Evolutionary conservation across 306 rosid species (phyloP).

Genomic region (Inga oerstediana): DNA sequence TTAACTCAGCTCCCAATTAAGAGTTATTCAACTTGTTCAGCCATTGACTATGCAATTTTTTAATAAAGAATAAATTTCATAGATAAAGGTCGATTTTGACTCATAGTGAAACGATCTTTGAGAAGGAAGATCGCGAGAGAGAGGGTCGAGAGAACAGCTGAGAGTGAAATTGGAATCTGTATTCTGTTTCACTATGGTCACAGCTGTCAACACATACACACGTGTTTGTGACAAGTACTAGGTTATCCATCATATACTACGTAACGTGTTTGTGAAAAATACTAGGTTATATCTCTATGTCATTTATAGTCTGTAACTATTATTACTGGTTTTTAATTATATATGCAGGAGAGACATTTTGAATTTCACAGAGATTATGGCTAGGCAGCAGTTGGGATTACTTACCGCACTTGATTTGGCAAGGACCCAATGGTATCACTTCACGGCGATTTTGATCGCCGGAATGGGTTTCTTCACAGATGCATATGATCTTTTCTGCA

Average conservation of each 20-base stretch:
- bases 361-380: constrained; percentile 40
- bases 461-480: constrained; percentile 98
- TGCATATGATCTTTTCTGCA: constrained; percentile 89
- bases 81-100: too few species aligned
- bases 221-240: background rate
- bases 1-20: background rate
- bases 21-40: constrained; percentile 30
- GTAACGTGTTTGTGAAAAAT: background rate
- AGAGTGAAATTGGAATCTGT: too few species aligned
- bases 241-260: too few species aligned
- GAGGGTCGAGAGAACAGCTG: too few species aligned
- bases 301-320: background rate
- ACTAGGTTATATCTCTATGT: background rate
- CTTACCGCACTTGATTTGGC: constrained; percentile 83
- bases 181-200: too few species aligned
- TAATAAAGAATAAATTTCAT: background rate
- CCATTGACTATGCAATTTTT: constrained; percentile 28
- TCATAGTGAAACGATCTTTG: too few species aligned
- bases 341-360: constrained; percentile 31
- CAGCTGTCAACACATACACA: too few species aligned
- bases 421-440: constrained; percentile 85
- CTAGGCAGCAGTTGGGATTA: constrained; percentile 54
- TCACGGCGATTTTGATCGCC: constrained; percentile 89
- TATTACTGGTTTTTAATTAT: background rate
- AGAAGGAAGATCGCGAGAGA: too few species aligned